These are phyloP conservation scores for Exophiala spinifera DNA, from an alignment of 2,329 filamentous ascomycete species.

Conservation along the genomic window DNA sequence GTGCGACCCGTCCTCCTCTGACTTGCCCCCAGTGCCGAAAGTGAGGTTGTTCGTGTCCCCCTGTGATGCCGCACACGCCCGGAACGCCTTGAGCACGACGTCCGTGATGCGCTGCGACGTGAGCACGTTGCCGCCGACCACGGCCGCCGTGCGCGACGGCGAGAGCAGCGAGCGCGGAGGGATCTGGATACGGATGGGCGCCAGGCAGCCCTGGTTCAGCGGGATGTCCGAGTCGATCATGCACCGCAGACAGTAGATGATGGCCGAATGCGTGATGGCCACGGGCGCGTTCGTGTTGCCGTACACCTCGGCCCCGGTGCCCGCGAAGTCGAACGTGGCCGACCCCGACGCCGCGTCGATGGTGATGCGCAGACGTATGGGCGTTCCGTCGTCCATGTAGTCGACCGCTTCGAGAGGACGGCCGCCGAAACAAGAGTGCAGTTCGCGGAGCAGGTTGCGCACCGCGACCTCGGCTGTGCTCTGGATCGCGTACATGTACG, in stretches of 20 bases:
- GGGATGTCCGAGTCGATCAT: conserved; percentile 34
- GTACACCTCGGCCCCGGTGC: conserved; percentile 38
- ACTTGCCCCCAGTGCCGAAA: conserved; percentile 28
- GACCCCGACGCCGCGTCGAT: conserved; percentile 34
- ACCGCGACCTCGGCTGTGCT: conserved; percentile 36
- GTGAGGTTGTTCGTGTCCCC: conserved; percentile 33
- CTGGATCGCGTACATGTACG: conserved; percentile 42
- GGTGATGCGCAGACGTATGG: conserved; percentile 35
- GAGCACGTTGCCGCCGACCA: conserved; percentile 30
- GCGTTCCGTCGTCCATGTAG: conserved; percentile 43
- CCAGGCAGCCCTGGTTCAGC: conserved; percentile 34
- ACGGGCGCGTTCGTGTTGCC: conserved; percentile 39
- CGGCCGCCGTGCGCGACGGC: conserved; percentile 32
- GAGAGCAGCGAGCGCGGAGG: conserved; percentile 32
- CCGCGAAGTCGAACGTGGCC: conserved; percentile 42
- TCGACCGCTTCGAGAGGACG: conserved; percentile 34
- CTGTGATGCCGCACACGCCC: conserved; percentile 29
- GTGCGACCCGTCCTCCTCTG: conserved; percentile 1
- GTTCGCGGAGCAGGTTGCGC: conserved; percentile 32
- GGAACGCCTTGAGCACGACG: conserved; percentile 35
- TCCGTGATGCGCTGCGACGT: conserved; percentile 34
- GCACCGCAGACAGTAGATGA: conserved; percentile 34
- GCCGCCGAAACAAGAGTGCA: conserved; percentile 22
- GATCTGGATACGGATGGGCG: conserved; percentile 30
- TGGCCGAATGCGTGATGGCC: conserved; percentile 38